Evolutionary conservation across 1,284 basidiomycete species (phyloP).

Genomic region (Ustilago bromivora): DNA sequence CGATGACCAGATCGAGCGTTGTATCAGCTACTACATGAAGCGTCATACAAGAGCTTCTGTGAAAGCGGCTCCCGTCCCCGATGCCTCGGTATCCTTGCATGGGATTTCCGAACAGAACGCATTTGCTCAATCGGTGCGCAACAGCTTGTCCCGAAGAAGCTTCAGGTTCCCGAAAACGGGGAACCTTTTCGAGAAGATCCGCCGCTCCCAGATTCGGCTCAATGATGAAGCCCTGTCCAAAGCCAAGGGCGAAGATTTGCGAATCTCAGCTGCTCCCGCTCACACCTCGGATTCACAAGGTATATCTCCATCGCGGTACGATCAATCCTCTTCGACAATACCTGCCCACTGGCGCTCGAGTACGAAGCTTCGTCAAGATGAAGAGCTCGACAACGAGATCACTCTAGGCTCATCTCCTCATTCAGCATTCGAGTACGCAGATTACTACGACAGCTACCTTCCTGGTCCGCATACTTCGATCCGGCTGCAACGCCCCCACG

Average conservation of each 20-base stretch:
- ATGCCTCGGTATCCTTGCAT: background rate
- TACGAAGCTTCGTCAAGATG: background rate
- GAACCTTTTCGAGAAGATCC: slow-evolving; percentile 28
- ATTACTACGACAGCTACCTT: slow-evolving; percentile 22
- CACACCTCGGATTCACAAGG: background rate
- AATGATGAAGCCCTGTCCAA: slow-evolving; percentile 28
- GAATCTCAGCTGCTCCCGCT: background rate
- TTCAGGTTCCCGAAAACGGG: slow-evolving; percentile 23
- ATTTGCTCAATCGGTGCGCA: background rate
- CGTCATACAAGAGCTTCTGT: slow-evolving; percentile 8
- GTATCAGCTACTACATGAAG: slow-evolving; percentile 50
- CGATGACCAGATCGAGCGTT: slow-evolving; percentile 38
- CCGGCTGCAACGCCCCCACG: background rate
- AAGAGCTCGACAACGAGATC: background rate
- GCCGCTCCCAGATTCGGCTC: slow-evolving; percentile 34
- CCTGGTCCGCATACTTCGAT: slow-evolving; percentile 1
- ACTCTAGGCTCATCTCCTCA: slow-evolving; percentile 21
- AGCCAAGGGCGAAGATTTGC: slow-evolving; percentile 9
- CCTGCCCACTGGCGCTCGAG: slow-evolving; percentile 31
- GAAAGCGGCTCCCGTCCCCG: background rate
- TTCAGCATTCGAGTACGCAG: slow-evolving; percentile 37
- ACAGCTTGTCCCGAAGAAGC: slow-evolving; percentile 9
- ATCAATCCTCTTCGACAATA: slow-evolving; percentile 6
- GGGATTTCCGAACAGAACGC: background rate
- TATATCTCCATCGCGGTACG: background rate